A percentile compares a stretch with the other conserved stretches of the same genome.
These are phyloP conservation scores for Diaporthe batatas DNA, from an alignment of 2,329 filamentous ascomycete genomes.

Conservation along the genomic window DNA sequence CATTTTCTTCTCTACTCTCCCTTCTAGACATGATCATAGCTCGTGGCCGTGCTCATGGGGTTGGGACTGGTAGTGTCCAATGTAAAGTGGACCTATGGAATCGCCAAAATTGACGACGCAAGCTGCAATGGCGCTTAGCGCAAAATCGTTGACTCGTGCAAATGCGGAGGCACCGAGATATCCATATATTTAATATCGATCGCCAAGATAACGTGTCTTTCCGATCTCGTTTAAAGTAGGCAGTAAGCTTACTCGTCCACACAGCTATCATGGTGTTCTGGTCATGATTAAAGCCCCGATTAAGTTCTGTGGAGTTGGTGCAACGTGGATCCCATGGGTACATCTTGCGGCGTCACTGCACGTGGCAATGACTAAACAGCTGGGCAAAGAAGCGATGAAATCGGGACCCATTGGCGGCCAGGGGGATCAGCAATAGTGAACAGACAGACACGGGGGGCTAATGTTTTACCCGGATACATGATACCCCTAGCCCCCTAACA, in stretches of 20 bases:
- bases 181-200: conserved; percentile 18
- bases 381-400: no score
- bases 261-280: neutral
- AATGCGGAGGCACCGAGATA: conserved; percentile 11
- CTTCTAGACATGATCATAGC: neutral
- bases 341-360: no score
- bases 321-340: no score
- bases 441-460: no score
- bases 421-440: no score
- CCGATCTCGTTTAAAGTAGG: conserved; percentile 2
- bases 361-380: no score
- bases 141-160: conserved; percentile 16
- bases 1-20: neutral
- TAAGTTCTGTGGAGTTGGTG: no score
- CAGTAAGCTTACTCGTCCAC: neutral
- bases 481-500: no score
- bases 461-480: no score
- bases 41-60: neutral
- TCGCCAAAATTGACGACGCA: neutral
- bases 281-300: no score
- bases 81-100: conserved; percentile 15
- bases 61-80: conserved; percentile 1
- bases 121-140: neutral
- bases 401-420: no score
- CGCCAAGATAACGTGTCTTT: conserved; percentile 1